Evolutionary conservation across 371 early-diverging fungal genomes (phyloP).

Genomic region (Mucor mucedo): DNA sequence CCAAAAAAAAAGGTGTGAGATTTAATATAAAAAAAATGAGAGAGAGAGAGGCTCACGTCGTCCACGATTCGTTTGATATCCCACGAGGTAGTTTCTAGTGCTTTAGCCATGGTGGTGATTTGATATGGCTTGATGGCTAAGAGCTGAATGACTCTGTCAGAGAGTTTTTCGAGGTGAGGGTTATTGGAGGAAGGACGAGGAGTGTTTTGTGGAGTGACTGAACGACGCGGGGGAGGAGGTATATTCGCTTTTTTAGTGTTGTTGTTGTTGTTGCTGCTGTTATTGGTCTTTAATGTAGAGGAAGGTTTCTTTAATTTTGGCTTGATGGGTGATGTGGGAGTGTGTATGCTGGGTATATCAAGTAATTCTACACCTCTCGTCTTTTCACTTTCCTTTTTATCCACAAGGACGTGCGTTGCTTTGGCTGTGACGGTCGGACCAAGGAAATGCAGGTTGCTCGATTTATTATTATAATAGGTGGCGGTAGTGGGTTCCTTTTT

Average conservation of each 20-base stretch:
- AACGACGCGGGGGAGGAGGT: background rate
- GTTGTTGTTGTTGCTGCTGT: background rate
- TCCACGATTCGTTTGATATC: conserved; percentile 19
- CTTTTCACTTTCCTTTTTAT: conserved; percentile 3
- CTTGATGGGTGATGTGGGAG: conserved; percentile 4
- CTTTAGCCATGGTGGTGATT: conserved; percentile 10
- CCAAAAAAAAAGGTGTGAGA: background rate
- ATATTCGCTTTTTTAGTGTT: background rate
- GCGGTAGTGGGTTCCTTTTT: conserved; percentile 5
- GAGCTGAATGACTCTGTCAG: conserved; percentile 11
- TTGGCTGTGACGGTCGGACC: conserved; percentile 11
- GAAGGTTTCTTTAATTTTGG: conserved; percentile 7
- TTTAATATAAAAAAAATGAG: background rate
- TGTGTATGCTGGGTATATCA: conserved; percentile 19
- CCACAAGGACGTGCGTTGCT: background rate
- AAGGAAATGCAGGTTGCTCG: conserved; percentile 14
- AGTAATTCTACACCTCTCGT: conserved; percentile 11
- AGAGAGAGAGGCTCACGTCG: background rate
- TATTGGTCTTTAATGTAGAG: background rate
- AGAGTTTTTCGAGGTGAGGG: conserved; percentile 1
- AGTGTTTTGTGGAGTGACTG: background rate
- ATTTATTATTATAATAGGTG: conserved; percentile 18
- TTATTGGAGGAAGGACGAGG: conserved; percentile 3
- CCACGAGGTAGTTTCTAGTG: conserved; percentile 11
- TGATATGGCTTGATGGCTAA: conserved; percentile 18